Evolutionary conservation across 768 basidiomycete species (phyloP).

Genomic region (Trametes cinnabarina): DNA sequence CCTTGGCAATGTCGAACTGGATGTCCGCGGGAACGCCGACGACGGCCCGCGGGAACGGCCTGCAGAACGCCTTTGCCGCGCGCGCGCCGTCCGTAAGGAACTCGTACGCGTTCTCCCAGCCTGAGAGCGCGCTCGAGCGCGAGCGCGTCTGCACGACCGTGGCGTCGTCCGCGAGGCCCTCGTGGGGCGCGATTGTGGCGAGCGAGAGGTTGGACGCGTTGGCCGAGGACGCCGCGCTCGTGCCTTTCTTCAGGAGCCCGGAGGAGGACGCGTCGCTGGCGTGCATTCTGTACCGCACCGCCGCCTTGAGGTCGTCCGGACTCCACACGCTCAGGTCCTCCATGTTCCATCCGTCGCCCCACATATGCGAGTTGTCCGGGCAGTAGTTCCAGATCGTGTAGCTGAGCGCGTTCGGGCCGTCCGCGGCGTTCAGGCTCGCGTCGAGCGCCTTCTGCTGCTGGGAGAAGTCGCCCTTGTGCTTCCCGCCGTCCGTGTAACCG

Average conservation of each 20-base stretch:
- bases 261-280: constrained; percentile 38
- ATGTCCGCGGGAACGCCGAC: constrained; percentile 68
- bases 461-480: constrained; percentile 71
- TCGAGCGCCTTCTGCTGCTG: constrained; percentile 83
- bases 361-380: constrained; percentile 75
- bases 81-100: constrained; percentile 86
- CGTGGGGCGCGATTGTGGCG: constrained; percentile 28
- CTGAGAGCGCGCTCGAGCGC: constrained; percentile 30
- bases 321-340: constrained; percentile 94
- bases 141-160: constrained; percentile 15
- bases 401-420: constrained; percentile 71
- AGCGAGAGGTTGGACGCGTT: constrained; percentile 39
- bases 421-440: constrained; percentile 74
- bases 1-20: constrained; percentile 72
- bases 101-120: constrained; percentile 54
- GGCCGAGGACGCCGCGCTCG: constrained; percentile 13
- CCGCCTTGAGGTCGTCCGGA: constrained; percentile 56
- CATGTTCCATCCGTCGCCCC: constrained; percentile 97
- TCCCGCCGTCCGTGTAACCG: constrained; percentile 68
- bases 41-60: constrained; percentile 77
- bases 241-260: constrained; percentile 35
- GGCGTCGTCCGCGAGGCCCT: constrained; percentile 21
- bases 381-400: constrained; percentile 92
- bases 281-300: constrained; percentile 29
- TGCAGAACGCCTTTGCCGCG: constrained; percentile 77